Conservation (phyloP, 176 grass and related monocot species). For the Aegilops longissima region DNA sequence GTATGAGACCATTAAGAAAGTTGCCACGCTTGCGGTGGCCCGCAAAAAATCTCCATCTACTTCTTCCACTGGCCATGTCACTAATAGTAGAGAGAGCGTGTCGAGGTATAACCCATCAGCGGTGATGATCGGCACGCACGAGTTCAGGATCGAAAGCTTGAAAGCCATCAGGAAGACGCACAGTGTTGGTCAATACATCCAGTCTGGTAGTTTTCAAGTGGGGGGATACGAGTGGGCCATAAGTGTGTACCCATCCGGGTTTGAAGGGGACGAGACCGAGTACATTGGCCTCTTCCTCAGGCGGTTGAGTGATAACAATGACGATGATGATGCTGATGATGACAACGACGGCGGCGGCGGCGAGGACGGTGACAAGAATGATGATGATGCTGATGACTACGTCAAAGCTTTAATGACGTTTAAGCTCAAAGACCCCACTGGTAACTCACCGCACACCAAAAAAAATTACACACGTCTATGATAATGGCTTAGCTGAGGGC, state of each 20-base stretch:
- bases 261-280: neutral
- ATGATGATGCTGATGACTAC: neutral
- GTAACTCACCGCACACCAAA: neutral
- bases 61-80: neutral
- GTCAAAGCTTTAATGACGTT: neutral
- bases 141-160: neutral
- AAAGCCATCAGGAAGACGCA: neutral
- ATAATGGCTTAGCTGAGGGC: fast-evolving
- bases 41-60: neutral
- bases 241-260: neutral
- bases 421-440: neutral
- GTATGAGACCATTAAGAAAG: too few species aligned
- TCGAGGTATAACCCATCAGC: neutral
- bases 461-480: neutral
- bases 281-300: neutral
- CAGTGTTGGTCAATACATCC: neutral
- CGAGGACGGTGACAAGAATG: too few species aligned
- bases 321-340: too few species aligned
- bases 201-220: neutral
- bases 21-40: too few species aligned
- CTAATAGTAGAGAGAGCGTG: neutral
- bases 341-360: too few species aligned
- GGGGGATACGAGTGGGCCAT: neutral
- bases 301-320: neutral
- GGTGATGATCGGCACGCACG: neutral